Base-by-base conservation (phyloP, 192 early-diverging fungal genomes). In the Coemansia sp. region DNA sequence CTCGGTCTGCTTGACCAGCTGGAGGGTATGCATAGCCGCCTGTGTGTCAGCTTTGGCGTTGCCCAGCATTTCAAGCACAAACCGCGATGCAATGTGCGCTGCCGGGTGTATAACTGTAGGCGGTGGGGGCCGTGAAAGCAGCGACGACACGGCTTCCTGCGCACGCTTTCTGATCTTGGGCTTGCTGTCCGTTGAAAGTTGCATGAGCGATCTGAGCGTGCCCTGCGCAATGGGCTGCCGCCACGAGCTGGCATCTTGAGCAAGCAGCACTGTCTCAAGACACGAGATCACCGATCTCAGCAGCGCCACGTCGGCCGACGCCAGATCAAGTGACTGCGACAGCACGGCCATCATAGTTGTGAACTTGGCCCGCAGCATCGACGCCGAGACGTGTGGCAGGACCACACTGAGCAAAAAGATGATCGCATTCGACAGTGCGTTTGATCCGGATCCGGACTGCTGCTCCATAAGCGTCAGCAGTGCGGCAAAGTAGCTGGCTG, bases 101-200 rank as follows among this genome's bases (percentile, higher is more conserved):
- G 85, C 89, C 10, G 94, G 94, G 74, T 95, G 94, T 29, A 85
- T 69, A 2, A 77, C 52, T 27, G 80, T 73, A 7, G 92, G 91
- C 23, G 88, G 83, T 29, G 95, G 93, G 41, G 91, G 92, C 64
- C 70, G 76, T 3, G 77, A 72, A 25, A 96, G 73, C 47, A 97
- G 81, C 39, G 76, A 71, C 32, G 82, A 82, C 32, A 94, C 86
- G 10, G 90, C 90, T 55, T 97, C 93, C 63, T 92, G 91, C 24
- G 95, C 94, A 55, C 91, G 76, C 76, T 92, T 90, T 24, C 96
- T 87, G 50, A 95, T 88, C 83, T 93, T 96, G 32, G 96, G 93
- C 53, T 94, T 85, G 50, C 75, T 82, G 64, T 98, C 94, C 5
- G 90, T 80, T 24, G 90, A 85, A 52, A 94, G 87, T 39, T 88